Evolutionary conservation across 2,329 filamentous ascomycete genomes (phyloP).

Genomic region (Talaromyces verruculosus): DNA sequence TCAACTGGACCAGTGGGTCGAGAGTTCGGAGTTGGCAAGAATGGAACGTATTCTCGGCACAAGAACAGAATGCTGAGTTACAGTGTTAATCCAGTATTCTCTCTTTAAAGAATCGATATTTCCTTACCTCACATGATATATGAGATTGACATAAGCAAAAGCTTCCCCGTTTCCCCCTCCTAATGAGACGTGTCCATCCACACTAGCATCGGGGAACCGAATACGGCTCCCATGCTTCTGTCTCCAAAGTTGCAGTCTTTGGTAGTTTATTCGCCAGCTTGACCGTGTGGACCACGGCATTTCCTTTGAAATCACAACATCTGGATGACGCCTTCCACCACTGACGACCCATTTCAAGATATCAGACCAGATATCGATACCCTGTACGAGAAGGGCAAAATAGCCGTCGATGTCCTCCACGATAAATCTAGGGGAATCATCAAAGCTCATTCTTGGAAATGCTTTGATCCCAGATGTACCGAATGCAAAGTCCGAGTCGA

Average conservation of each 20-base stretch:
- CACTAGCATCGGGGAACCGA: conserved; percentile 37
- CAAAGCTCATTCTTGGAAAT: conserved; percentile 24
- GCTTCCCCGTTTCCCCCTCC: conserved; percentile 40
- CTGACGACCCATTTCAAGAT: conserved; percentile 47
- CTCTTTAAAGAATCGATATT: background rate
- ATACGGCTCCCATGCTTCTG: conserved; percentile 36
- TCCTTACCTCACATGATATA: conserved; percentile 47
- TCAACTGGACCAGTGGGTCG: conserved; percentile 44
- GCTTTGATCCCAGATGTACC: conserved; percentile 23
- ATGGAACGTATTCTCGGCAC: conserved; percentile 48
- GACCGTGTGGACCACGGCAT: conserved; percentile 44
- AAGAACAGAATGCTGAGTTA: conserved; percentile 43
- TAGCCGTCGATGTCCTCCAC: conserved; percentile 4
- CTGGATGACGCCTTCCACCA: conserved; percentile 44
- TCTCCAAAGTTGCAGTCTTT: conserved; percentile 39
- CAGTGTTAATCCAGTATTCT: background rate
- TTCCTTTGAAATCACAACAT: conserved; percentile 42
- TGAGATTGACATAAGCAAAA: conserved; percentile 46
- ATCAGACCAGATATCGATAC: conserved; percentile 48
- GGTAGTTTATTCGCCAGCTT: conserved; percentile 35
- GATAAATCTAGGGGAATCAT: conserved; percentile 20
- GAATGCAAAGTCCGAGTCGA: conserved; percentile 40
- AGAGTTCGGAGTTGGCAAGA: conserved; percentile 40
- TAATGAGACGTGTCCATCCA: conserved; percentile 43
- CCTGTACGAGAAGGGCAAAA: conserved; percentile 38